Evolutionary conservation across 2,329 filamentous ascomycete species (phyloP).

Genomic region (Aureobasidium leucospermi): DNA sequence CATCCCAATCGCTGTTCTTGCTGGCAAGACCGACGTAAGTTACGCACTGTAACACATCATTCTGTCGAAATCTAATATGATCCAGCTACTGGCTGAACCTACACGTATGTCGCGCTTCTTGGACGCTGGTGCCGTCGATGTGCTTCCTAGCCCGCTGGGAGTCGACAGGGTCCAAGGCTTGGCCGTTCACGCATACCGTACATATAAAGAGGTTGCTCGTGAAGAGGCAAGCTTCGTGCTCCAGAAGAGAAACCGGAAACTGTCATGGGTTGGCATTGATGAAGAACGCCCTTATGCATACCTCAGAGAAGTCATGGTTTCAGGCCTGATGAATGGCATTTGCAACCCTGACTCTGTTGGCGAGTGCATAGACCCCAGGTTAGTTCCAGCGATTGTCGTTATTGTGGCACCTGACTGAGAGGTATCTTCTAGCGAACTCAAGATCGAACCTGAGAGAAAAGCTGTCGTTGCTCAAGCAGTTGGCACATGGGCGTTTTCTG

Average conservation of each 20-base stretch:
- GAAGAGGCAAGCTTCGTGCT: slow-evolving; percentile 67
- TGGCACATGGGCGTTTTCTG: slow-evolving; percentile 79
- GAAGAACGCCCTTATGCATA: slow-evolving; percentile 84
- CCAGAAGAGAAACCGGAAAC: slow-evolving; percentile 67
- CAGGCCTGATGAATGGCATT: slow-evolving; percentile 80
- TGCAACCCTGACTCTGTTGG: slow-evolving; percentile 61
- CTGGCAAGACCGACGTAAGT: slow-evolving; percentile 18
- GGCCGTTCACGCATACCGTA: slow-evolving; percentile 75
- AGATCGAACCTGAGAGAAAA: slow-evolving; percentile 59
- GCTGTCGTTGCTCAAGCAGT: slow-evolving; percentile 60
- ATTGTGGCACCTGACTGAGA: background rate
- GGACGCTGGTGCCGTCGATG: slow-evolving; percentile 79
- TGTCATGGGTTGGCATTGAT: slow-evolving; percentile 85
- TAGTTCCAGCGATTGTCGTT: slow-evolving; percentile 23
- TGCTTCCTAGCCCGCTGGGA: slow-evolving; percentile 72
- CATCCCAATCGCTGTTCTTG: slow-evolving; percentile 34
- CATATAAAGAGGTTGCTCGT: slow-evolving; percentile 66
- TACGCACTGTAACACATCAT: too few species aligned
- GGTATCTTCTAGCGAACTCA: slow-evolving; percentile 48
- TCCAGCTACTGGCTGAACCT: slow-evolving; percentile 3
- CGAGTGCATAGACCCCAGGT: slow-evolving; percentile 57
- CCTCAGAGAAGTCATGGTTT: slow-evolving; percentile 87
- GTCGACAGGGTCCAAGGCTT: slow-evolving; percentile 66
- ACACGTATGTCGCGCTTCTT: slow-evolving; percentile 34
- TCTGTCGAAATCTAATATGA: slow-evolving; percentile 11